Evolutionary conservation across 2,329 filamentous ascomycete genomes (phyloP), one percentile per base, ranked within the genome.

Genomic region (Arthroderma uncinatum): DNA sequence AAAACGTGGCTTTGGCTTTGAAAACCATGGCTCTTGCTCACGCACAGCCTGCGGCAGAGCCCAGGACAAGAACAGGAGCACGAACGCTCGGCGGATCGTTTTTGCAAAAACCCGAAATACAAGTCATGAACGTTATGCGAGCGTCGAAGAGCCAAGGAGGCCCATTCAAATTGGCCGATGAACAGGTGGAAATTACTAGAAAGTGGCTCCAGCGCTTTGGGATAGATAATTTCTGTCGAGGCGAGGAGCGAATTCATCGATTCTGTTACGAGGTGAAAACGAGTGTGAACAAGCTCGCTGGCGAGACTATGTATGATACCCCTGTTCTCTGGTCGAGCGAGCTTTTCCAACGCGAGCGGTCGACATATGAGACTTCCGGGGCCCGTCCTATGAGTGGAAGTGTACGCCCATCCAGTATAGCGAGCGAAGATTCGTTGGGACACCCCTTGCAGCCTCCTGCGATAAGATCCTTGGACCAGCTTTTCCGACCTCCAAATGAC

Each of bases 241-340:
- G 92, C 4, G 93, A 98, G 69, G 93, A 98, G 72, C 79, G 93
- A 54, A 92, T 98, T 36, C 93, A 97, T 68, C 84, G 91, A 9
- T 93, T 98, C 70, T 93, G 86, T 67, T 87, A 90, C 62, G 93
- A 97, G 68, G 81, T 97, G 28, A 87, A 92, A 64, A 86, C 83
- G 60, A 95, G 89, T 66, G 85, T 95, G 62, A 86, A 83, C 63
- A 90, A 89, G 67, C 77, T 97, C 6, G 85, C 95, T 30, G 89
- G 89, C 28, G 88, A 94, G 59, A 89, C 83, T 48, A 84, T 95
- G 60, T 78, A 87, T 60, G 88, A 95, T 37, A 88, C 87, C 0
- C 90, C 92, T 0, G 88, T 95, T 0, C 75, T 97, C 1, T 96
- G 90, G 90, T 90, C 90, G 0, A 96, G 90, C 66, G 87, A 94